Percentiles rank a stretch among this genome's conserved stretches.
Evolutionary conservation across 2,329 filamentous ascomycete species (phyloP).

Genomic region (Talaromyces sp.): DNA sequence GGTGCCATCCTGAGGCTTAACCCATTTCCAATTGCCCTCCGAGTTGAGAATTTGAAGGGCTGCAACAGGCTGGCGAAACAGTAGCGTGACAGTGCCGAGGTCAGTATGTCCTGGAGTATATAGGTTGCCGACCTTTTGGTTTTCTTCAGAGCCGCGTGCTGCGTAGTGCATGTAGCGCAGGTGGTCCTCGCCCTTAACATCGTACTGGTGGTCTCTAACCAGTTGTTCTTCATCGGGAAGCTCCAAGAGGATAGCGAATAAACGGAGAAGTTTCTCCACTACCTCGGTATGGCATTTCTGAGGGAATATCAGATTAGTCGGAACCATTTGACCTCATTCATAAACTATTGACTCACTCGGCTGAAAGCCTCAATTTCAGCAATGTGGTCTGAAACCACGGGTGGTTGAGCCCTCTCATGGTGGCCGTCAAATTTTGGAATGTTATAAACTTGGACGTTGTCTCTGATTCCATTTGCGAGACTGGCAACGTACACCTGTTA

Average conservation of each 20-base stretch:
- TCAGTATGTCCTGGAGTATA: slow-evolving; percentile 53
- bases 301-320: neutral
- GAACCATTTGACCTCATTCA: neutral
- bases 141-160: slow-evolving; percentile 45
- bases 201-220: slow-evolving; percentile 53
- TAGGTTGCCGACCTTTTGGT: slow-evolving; percentile 39
- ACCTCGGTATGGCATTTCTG: slow-evolving; percentile 29
- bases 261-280: slow-evolving; percentile 45
- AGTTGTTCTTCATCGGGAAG: slow-evolving; percentile 56
- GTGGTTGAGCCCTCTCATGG: slow-evolving; percentile 43
- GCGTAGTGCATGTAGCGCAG: slow-evolving; percentile 60
- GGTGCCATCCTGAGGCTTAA: slow-evolving; percentile 45
- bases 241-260: slow-evolving; percentile 59
- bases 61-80: slow-evolving; percentile 56
- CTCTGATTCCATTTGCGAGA: slow-evolving; percentile 39
- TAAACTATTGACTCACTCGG: slow-evolving; percentile 25
- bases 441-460: slow-evolving; percentile 58
- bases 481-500: slow-evolving; percentile 12
- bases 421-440: slow-evolving; percentile 53
- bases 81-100: slow-evolving; percentile 51
- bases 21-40: slow-evolving; percentile 48
- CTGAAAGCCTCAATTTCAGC: slow-evolving; percentile 53
- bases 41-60: slow-evolving; percentile 53
- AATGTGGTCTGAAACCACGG: slow-evolving; percentile 45
- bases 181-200: slow-evolving; percentile 55